phyloP scores from a whole-genome alignment of 306 rosid species.

The Cicer yamashitae region DNA sequence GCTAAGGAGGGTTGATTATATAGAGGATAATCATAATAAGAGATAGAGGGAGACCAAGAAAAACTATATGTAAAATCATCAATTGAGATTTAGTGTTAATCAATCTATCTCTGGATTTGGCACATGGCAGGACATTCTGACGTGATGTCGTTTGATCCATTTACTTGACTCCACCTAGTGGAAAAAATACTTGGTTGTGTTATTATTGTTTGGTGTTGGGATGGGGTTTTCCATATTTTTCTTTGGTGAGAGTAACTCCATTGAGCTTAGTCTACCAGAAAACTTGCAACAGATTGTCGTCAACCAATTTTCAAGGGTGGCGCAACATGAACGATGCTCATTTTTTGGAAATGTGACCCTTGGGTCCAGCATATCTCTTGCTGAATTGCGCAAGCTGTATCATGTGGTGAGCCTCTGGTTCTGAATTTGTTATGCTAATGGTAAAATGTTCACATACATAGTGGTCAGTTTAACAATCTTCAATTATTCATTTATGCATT shows the following conservation, averaged over 20 bases:
- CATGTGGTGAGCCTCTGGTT: slow-evolving; percentile 69
- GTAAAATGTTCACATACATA: slow-evolving; percentile 6
- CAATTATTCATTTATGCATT: slow-evolving; percentile 32
- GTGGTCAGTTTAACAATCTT: slow-evolving; percentile 31
- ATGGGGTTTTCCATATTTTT: slow-evolving; percentile 16
- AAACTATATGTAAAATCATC: slow-evolving; percentile 3
- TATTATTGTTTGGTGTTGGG: slow-evolving; percentile 25
- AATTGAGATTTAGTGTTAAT: neutral
- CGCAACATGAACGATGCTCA: slow-evolving; percentile 66
- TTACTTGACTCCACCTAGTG: neutral
- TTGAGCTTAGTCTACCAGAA: slow-evolving; percentile 65
- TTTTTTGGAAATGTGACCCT: slow-evolving; percentile 78
- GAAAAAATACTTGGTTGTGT: neutral
- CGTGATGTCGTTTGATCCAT: neutral
- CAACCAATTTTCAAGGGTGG: slow-evolving; percentile 82
- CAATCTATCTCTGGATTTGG: neutral
- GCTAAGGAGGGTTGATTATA: neutral
- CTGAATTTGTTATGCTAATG: slow-evolving; percentile 34
- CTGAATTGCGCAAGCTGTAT: slow-evolving; percentile 75
- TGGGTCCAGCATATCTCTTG: slow-evolving; percentile 71
- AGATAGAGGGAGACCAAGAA: neutral
- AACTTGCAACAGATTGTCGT: slow-evolving; percentile 79
- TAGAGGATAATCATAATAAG: neutral
- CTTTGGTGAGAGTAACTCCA: slow-evolving; percentile 38
- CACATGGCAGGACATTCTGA: neutral